Conservation (phyloP, 371 early-diverging fungal species). For the Conidiobolus incongruus region DNA sequence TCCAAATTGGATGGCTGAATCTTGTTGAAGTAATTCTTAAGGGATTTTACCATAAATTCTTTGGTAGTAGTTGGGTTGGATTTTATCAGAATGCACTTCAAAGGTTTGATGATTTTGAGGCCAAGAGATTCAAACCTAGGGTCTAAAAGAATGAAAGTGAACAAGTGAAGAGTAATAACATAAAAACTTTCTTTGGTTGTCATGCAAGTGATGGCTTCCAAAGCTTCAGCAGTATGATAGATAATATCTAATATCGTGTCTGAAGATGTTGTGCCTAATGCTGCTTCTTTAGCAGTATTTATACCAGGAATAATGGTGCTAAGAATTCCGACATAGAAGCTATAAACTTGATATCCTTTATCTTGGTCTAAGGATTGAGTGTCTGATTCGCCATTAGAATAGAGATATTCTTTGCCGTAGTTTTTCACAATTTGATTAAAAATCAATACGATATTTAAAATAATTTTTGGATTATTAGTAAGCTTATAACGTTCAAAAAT, state of each 20-base stretch:
- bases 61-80: too few relatives aligned
- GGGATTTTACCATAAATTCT: too few relatives aligned
- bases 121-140: too few relatives aligned
- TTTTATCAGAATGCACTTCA: too few relatives aligned
- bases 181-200: too few relatives aligned
- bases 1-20: too few relatives aligned
- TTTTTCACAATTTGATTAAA: neutral
- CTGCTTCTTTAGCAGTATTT: neutral
- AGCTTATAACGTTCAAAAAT: constrained; percentile 26
- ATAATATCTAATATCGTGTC: neutral
- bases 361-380: neutral
- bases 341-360: neutral
- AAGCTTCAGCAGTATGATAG: neutral
- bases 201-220: neutral
- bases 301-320: neutral
- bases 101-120: too few relatives aligned
- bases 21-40: too few relatives aligned
- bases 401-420: neutral
- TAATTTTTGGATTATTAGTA: constrained; percentile 1
- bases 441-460: neutral
- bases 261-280: too few relatives aligned
- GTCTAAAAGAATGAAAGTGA: too few relatives aligned
- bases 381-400: neutral
- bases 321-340: constrained; percentile 1
- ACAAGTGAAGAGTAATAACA: too few relatives aligned